Conservation (phyloP, 106 monocot species). For the Amphibolis antarctica region DNA sequence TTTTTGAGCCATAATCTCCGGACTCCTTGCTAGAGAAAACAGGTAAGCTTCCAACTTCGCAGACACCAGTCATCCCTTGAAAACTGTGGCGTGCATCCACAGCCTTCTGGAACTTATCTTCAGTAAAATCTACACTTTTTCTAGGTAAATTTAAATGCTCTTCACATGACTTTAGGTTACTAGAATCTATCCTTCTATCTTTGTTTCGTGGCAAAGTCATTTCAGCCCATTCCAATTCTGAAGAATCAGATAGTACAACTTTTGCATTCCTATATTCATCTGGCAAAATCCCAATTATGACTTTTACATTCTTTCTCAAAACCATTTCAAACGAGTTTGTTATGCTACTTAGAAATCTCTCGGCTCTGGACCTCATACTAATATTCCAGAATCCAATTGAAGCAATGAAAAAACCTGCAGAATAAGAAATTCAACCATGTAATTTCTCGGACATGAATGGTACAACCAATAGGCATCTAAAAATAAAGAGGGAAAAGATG, state of each 20-base stretch:
- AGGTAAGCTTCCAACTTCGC: slow-evolving; percentile 4
- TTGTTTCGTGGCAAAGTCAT: slow-evolving; percentile 2
- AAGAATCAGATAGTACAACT: not conserved
- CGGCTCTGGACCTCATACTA: slow-evolving; percentile 46
- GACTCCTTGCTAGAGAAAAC: not conserved
- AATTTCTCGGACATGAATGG: not conserved
- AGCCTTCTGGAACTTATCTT: slow-evolving; percentile 9
- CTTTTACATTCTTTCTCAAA: slow-evolving; percentile 41
- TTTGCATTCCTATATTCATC: slow-evolving; percentile 11
- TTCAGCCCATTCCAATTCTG: not conserved
- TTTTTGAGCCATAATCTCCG: not conserved
- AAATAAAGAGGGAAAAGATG: too few relatives aligned
- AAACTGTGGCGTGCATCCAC: slow-evolving; percentile 9
- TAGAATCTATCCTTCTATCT: not conserved
- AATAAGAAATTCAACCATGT: not conserved
- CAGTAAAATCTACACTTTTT: slow-evolving; percentile 17
- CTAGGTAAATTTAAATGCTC: slow-evolving; percentile 6
- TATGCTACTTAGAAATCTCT: slow-evolving; percentile 73
- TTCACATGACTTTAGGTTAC: slow-evolving; percentile 1
- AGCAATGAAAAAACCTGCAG: slow-evolving; percentile 49
- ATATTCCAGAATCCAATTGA: slow-evolving; percentile 50
- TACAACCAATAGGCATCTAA: too few relatives aligned
- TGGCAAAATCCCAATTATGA: slow-evolving; percentile 37
- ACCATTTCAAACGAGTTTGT: slow-evolving; percentile 77
- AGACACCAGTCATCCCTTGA: slow-evolving; percentile 3